These are phyloP conservation scores for Phytophthora quininea DNA, from an alignment of 352 stramenopile genomes.

Conservation along the genomic window DNA sequence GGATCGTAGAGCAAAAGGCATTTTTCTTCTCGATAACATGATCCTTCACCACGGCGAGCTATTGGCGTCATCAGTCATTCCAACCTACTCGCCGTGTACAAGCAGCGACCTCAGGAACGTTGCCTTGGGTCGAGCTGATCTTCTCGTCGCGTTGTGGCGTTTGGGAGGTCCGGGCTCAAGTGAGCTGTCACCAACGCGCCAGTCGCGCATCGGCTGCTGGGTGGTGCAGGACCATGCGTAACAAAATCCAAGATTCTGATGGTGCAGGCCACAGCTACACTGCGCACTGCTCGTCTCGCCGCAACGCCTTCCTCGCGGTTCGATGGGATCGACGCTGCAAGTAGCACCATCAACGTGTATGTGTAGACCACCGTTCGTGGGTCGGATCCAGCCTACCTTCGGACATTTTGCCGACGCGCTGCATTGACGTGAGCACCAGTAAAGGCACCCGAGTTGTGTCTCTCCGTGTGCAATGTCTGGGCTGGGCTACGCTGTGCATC, in stretches of 20 bases:
- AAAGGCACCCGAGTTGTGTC: conserved; percentile 1
- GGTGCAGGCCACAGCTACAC: not conserved
- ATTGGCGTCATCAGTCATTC: too few species aligned
- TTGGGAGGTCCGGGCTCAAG: conserved; percentile 20
- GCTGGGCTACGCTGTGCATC: conserved; percentile 14
- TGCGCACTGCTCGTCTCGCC: too few species aligned
- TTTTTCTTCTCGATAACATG: too few species aligned
- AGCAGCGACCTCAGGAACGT: too few species aligned
- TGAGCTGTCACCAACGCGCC: conserved; percentile 1
- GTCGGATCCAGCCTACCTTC: too few species aligned
- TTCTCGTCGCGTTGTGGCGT: conserved; percentile 17
- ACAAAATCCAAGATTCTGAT: conserved; percentile 16
- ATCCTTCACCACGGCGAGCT: too few species aligned
- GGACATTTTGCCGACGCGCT: not conserved
- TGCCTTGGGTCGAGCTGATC: not conserved
- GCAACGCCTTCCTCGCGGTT: too few species aligned
- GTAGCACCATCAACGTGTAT: too few species aligned
- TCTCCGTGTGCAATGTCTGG: conserved; percentile 15
- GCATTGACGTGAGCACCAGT: conserved; percentile 4
- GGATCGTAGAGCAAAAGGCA: not conserved
- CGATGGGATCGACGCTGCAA: too few species aligned
- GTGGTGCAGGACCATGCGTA: conserved; percentile 3
- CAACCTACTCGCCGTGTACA: too few species aligned
- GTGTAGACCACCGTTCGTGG: too few species aligned
- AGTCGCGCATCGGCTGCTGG: conserved; percentile 19